Conservation (phyloP, 192 early-diverging fungal genomes). For the Entomortierella chlamydospora region DNA sequence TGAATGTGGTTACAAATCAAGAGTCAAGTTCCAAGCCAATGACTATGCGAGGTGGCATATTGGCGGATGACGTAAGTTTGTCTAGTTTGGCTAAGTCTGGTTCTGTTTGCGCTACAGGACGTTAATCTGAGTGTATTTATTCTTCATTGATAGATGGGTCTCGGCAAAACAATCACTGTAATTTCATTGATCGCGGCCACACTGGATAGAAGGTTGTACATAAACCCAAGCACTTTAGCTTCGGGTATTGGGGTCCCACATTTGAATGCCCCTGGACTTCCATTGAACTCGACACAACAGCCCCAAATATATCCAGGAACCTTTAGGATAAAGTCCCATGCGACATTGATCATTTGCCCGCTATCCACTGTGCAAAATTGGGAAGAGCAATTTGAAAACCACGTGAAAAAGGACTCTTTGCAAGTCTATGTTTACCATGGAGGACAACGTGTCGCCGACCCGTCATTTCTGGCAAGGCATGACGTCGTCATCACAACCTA, state of each 20-base stretch:
- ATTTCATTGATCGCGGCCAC: constrained; percentile 65
- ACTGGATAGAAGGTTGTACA: constrained; percentile 30
- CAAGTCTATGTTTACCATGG: constrained; percentile 65
- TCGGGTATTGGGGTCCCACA: not conserved
- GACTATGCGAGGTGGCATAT: constrained; percentile 68
- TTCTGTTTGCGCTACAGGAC: no score
- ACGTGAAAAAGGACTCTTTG: constrained; percentile 43
- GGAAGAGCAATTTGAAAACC: constrained; percentile 60
- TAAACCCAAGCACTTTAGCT: not conserved
- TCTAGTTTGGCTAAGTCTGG: no score
- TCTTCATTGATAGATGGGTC: constrained; percentile 57
- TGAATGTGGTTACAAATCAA: constrained; percentile 65
- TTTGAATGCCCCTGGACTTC: not conserved
- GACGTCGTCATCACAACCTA: constrained; percentile 69
- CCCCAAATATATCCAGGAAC: constrained; percentile 2
- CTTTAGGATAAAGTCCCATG: constrained; percentile 50
- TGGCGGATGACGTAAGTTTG: constrained; percentile 60
- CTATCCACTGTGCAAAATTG: constrained; percentile 65
- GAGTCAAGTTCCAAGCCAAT: constrained; percentile 54
- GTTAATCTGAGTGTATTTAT: not conserved
- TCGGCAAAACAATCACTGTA: constrained; percentile 73
- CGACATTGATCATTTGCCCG: constrained; percentile 67
- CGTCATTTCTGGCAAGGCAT: constrained; percentile 23
- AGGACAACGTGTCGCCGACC: constrained; percentile 46
- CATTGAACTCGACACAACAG: not conserved